Percentiles rank a stretch among this genome's conserved stretches.
Evolutionary conservation across 768 basidiomycete genomes (phyloP).

Genomic region (Tylopilus felleus): DNA sequence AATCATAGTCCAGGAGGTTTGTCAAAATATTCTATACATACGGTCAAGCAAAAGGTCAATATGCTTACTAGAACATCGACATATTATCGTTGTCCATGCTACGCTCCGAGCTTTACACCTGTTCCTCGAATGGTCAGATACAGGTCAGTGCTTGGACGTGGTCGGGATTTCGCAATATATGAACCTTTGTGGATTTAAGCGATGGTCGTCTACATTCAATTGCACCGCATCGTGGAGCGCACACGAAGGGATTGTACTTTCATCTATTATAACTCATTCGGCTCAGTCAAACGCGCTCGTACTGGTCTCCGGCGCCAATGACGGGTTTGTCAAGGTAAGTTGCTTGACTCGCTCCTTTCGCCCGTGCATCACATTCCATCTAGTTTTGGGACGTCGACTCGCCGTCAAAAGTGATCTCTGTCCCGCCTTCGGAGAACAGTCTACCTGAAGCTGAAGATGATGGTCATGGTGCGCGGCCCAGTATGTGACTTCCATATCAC

Average conservation of each 20-base stretch:
- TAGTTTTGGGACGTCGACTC: slow-evolving; percentile 55
- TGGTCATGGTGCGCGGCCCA: slow-evolving; percentile 16
- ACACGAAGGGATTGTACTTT: slow-evolving; percentile 80
- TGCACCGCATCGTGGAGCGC: slow-evolving; percentile 80
- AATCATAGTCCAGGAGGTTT: slow-evolving; percentile 80
- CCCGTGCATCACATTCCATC: background rate
- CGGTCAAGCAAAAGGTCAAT: background rate
- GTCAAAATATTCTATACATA: slow-evolving; percentile 3
- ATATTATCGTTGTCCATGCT: slow-evolving; percentile 78
- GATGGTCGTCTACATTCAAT: slow-evolving; percentile 83
- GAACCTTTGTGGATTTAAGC: slow-evolving; percentile 36
- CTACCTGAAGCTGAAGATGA: slow-evolving; percentile 16
- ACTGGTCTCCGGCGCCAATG: slow-evolving; percentile 80
- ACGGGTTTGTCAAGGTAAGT: slow-evolving; percentile 76
- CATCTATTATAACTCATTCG: slow-evolving; percentile 58
- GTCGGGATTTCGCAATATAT: background rate
- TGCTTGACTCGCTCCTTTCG: background rate
- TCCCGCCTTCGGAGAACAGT: background rate
- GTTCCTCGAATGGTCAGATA: slow-evolving; percentile 65
- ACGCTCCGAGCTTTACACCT: slow-evolving; percentile 60
- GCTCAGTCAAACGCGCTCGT: slow-evolving; percentile 21
- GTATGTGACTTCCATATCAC: background rate
- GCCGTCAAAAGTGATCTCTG: slow-evolving; percentile 9
- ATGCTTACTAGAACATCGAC: slow-evolving; percentile 57
- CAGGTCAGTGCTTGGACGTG: slow-evolving; percentile 43